phyloP scores from a whole-genome alignment of 306 rosid genomes.

The Sicyos edulis region DNA sequence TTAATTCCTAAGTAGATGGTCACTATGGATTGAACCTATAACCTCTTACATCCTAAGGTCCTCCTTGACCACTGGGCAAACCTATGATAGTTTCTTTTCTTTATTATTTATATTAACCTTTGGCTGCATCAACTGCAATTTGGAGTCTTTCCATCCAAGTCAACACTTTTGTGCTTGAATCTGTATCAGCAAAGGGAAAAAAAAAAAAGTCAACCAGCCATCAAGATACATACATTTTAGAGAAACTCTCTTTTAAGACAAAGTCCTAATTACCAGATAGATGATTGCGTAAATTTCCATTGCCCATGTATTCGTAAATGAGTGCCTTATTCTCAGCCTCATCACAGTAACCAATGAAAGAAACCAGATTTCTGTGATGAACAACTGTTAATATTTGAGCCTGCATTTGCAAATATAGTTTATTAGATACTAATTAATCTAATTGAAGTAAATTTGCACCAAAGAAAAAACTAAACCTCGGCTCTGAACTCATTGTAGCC shows the following conservation, averaged over 20 bases:
- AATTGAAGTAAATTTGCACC: not conserved
- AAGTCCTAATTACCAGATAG: slow-evolving; percentile 9
- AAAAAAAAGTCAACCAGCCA: not conserved
- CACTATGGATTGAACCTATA: no score
- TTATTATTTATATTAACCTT: slow-evolving; percentile 18
- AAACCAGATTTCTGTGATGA: slow-evolving; percentile 31
- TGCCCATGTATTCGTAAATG: slow-evolving; percentile 24
- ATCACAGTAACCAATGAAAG: slow-evolving; percentile 27
- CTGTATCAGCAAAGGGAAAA: not conserved
- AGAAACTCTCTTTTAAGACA: not conserved
- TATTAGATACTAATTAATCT: not conserved
- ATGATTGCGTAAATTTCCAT: slow-evolving; percentile 22
- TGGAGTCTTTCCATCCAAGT: slow-evolving; percentile 29
- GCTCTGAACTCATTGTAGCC: slow-evolving; percentile 32
- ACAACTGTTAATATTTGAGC: slow-evolving; percentile 21
- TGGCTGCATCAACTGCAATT: slow-evolving; percentile 26
- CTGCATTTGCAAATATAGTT: slow-evolving; percentile 17
- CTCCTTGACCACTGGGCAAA: no score
- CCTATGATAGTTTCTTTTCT: no score
- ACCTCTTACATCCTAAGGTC: no score
- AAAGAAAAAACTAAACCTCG: slow-evolving; percentile 24
- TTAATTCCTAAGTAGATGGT: no score
- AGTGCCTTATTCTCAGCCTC: slow-evolving; percentile 25
- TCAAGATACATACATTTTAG: not conserved
- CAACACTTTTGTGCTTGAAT: slow-evolving; percentile 4